Conservation (phyloP, 176 grass and related monocot genomes). For the Luzula sylvatica region DNA sequence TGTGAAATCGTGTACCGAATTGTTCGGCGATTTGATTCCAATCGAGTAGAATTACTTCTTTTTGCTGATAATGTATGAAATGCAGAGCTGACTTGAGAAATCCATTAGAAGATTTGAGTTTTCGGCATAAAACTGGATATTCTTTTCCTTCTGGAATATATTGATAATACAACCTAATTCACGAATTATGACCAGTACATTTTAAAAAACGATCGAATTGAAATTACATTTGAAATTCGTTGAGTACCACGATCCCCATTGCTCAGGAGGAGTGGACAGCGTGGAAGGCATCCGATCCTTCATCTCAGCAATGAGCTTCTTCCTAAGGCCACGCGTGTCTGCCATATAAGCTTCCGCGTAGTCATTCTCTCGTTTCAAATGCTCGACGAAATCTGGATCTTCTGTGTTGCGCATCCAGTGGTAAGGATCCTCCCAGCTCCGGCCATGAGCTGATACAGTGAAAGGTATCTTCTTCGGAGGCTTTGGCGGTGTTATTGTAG, state of each 20-base stretch:
- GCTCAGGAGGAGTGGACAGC: conserved; percentile 44
- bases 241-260: conserved; percentile 72
- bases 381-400: conserved; percentile 42
- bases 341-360: conserved; percentile 71
- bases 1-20: conserved; percentile 36
- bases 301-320: conserved; percentile 58
- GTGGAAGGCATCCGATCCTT: conserved; percentile 47
- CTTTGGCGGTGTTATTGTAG: conserved; percentile 17
- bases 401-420: conserved; percentile 80
- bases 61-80: conserved; percentile 33
- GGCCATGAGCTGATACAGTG: conserved; percentile 53
- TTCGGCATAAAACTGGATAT: conserved; percentile 70
- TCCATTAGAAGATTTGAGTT: conserved; percentile 26
- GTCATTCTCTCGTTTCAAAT: conserved; percentile 55
- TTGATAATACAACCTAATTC: conserved; percentile 72
- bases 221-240: not conserved
- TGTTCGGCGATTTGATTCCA: conserved; percentile 78
- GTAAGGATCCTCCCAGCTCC: conserved; percentile 74
- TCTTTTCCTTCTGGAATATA: conserved; percentile 75
- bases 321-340: conserved; percentile 31
- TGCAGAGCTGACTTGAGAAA: conserved; percentile 36
- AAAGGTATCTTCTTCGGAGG: conserved; percentile 69
- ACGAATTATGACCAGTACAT: not conserved
- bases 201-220: not conserved
- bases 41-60: conserved; percentile 65